Conservation (phyloP, 768 basidiomycete species). For the Phanerodontia chrysosporium region DNA sequence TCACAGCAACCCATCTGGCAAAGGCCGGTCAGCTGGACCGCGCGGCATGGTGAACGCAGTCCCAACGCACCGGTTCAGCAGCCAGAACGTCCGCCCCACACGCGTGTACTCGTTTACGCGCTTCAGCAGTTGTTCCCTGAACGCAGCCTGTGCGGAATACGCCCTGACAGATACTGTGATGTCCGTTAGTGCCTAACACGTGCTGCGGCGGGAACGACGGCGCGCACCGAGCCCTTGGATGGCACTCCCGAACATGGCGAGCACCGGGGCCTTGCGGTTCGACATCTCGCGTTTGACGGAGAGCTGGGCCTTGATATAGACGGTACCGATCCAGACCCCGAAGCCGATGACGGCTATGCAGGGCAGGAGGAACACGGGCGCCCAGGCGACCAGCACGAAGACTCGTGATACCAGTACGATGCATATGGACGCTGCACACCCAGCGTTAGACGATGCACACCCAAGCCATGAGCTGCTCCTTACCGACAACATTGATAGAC, state of each 20-base stretch:
- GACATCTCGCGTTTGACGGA: conserved; percentile 56
- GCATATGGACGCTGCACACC: conserved; percentile 7
- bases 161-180: conserved; percentile 45
- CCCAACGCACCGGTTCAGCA: conserved; percentile 35
- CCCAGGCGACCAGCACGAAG: conserved; percentile 36
- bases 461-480: not conserved
- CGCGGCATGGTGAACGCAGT: too few relatives aligned
- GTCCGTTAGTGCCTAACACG: not conserved
- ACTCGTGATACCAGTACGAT: conserved; percentile 29
- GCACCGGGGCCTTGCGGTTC: conserved; percentile 44
- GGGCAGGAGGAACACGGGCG: conserved; percentile 39
- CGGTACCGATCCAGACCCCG: conserved; percentile 42
- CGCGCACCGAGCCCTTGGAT: conserved; percentile 43
- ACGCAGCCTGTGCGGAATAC: conserved; percentile 47
- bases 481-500: conserved; percentile 16
- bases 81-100: conserved; percentile 41
- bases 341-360: conserved; percentile 33
- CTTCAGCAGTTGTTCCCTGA: conserved; percentile 35
- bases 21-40: not conserved
- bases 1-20: conserved; percentile 41
- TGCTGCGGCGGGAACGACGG: not conserved
- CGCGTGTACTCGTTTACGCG: conserved; percentile 46
- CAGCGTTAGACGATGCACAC: not conserved
- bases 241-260: conserved; percentile 50
- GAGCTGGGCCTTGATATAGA: conserved; percentile 56